Conservation (phyloP, 2,329 filamentous ascomycete species). For the Monosporascus sp. region DNA sequence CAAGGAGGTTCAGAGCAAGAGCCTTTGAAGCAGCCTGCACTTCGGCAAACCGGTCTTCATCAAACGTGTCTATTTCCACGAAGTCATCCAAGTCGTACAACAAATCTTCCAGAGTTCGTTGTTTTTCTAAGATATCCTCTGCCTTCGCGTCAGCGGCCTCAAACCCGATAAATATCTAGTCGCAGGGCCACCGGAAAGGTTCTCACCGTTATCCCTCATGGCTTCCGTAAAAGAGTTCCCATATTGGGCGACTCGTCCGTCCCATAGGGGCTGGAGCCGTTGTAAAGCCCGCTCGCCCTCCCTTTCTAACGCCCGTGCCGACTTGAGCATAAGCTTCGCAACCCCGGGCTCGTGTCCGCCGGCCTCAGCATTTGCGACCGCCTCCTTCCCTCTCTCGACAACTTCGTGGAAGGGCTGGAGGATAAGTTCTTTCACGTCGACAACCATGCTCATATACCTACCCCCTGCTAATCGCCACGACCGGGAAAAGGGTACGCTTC, state of each 20-base stretch:
- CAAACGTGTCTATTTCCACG: constrained; percentile 32
- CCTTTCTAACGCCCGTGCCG: constrained; percentile 28
- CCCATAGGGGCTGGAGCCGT: constrained; percentile 34
- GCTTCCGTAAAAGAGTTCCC: constrained; percentile 32
- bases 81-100: constrained; percentile 42
- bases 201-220: constrained; percentile 31
- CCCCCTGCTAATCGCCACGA: background rate
- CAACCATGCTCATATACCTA: constrained; percentile 13
- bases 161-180: background rate
- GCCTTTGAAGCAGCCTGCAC: constrained; percentile 35
- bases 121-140: constrained; percentile 18
- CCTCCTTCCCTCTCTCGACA: constrained; percentile 33
- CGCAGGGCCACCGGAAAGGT: background rate
- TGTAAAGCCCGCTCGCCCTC: constrained; percentile 35
- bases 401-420: constrained; percentile 36
- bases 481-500: background rate
- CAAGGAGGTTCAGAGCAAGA: constrained; percentile 35
- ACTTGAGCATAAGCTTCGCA: constrained; percentile 26
- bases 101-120: constrained; percentile 32
- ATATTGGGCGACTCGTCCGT: constrained; percentile 30
- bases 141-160: constrained; percentile 7
- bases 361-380: constrained; percentile 28
- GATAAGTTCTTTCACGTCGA: constrained; percentile 22
- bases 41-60: constrained; percentile 29
- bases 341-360: constrained; percentile 15